Evolutionary conservation across 2,329 filamentous ascomycete species (phyloP).

Genomic region (Aspergillus puulaauensis): DNA sequence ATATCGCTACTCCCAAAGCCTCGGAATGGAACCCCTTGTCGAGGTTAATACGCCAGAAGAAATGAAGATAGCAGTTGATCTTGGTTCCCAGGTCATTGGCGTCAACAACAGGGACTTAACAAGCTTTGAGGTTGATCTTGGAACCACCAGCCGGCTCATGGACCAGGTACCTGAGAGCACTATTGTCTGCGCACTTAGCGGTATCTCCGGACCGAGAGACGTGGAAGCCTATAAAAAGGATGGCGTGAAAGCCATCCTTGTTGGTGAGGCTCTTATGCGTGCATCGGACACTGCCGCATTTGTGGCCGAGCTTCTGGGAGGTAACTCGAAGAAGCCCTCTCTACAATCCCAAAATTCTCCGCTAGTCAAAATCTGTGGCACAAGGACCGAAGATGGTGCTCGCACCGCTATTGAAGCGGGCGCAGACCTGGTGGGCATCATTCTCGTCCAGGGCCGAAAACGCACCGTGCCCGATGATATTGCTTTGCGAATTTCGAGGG

Average conservation of each 20-base stretch:
- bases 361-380: slow-evolving; percentile 94
- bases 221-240: slow-evolving; percentile 84
- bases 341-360: slow-evolving; percentile 41
- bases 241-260: slow-evolving; percentile 87
- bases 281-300: slow-evolving; percentile 79
- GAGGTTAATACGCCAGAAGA: slow-evolving; percentile 95
- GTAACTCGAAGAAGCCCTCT: slow-evolving; percentile 30
- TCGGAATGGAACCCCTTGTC: slow-evolving; percentile 96
- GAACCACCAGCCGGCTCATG: slow-evolving; percentile 85
- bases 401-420: slow-evolving; percentile 77
- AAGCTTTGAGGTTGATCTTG: slow-evolving; percentile 93
- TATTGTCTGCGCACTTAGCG: slow-evolving; percentile 89
- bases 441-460: slow-evolving; percentile 77
- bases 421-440: slow-evolving; percentile 91
- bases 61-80: slow-evolving; percentile 80
- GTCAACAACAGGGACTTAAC: slow-evolving; percentile 98
- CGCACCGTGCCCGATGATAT: slow-evolving; percentile 77
- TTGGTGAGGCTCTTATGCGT: slow-evolving; percentile 94
- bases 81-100: slow-evolving; percentile 88
- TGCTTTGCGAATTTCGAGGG: slow-evolving; percentile 75
- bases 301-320: slow-evolving; percentile 77
- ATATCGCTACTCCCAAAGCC: slow-evolving; percentile 82
- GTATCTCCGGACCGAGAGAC: slow-evolving; percentile 85
- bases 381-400: slow-evolving; percentile 77
- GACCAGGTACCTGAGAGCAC: slow-evolving; percentile 81